Conservation (phyloP, 441 rosid species). For the Euphorbia celastroides region DNA sequence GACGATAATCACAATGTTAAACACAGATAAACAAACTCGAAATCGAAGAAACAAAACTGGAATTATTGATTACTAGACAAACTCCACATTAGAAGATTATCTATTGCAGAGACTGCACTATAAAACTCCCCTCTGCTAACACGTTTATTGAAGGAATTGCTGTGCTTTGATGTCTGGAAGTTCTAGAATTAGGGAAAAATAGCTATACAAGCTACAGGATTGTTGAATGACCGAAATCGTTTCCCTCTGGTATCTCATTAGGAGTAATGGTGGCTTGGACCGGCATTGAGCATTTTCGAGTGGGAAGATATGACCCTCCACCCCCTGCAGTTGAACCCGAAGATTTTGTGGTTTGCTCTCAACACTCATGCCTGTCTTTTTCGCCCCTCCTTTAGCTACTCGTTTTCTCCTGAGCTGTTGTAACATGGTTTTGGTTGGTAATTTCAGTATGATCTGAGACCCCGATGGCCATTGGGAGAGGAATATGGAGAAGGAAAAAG, state of each 20-base stretch:
- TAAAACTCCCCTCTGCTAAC: too few species aligned
- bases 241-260: too few species aligned
- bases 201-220: too few species aligned
- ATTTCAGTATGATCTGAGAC: constrained; percentile 78
- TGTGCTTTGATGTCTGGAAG: too few species aligned
- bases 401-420: neutral
- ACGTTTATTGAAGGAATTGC: too few species aligned
- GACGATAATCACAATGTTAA: neutral
- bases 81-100: too few species aligned
- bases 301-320: constrained; percentile 90
- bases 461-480: constrained; percentile 95
- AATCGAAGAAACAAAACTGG: too few species aligned
- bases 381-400: neutral
- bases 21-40: too few species aligned
- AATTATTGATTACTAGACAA: neutral
- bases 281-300: constrained; percentile 81
- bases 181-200: too few species aligned
- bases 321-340: constrained; percentile 71
- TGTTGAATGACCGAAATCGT: too few species aligned
- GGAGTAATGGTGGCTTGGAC: constrained; percentile 99
- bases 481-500: constrained; percentile 85
- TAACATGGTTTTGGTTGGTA: constrained; percentile 14
- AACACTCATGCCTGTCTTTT: constrained; percentile 5
- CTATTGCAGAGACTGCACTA: too few species aligned
- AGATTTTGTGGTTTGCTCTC: constrained; percentile 55